Evolutionary conservation across 2,329 filamentous ascomycete genomes (phyloP).

Genomic region (Aureobasidium sp.): DNA sequence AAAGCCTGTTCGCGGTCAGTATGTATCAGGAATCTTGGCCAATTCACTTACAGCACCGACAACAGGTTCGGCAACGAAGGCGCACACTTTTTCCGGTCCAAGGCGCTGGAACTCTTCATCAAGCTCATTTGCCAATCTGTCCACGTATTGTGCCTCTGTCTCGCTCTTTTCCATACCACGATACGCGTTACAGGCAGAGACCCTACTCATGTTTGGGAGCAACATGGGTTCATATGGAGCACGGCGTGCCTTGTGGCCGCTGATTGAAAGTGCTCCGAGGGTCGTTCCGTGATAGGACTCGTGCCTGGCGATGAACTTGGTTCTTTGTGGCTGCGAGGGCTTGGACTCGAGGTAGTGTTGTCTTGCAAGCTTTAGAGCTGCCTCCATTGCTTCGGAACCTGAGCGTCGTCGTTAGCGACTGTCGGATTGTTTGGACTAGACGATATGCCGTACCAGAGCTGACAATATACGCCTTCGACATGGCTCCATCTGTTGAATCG

Average conservation of each 20-base stretch:
- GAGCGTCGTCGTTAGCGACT: background rate
- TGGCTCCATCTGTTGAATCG: slow-evolving; percentile 42
- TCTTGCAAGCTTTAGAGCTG: slow-evolving; percentile 56
- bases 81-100: slow-evolving; percentile 58
- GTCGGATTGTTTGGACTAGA: background rate
- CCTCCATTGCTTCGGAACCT: slow-evolving; percentile 56
- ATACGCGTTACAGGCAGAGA: slow-evolving; percentile 61
- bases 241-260: slow-evolving; percentile 54
- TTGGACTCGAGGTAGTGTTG: slow-evolving; percentile 57
- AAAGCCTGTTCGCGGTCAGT: slow-evolving; percentile 43
- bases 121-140: slow-evolving; percentile 54
- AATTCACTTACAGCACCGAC: slow-evolving; percentile 54
- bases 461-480: slow-evolving; percentile 49
- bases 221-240: slow-evolving; percentile 55
- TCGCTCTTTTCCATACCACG: slow-evolving; percentile 47
- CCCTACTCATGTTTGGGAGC: slow-evolving; percentile 47
- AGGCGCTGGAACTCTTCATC: slow-evolving; percentile 57
- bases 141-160: slow-evolving; percentile 51
- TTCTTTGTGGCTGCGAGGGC: slow-evolving; percentile 44
- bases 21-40: background rate
- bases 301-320: slow-evolving; percentile 55
- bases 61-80: slow-evolving; percentile 65
- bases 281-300: slow-evolving; percentile 66
- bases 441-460: slow-evolving; percentile 43
- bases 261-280: slow-evolving; percentile 56